Evolutionary conservation across 2,329 filamentous ascomycete species (phyloP).

Genomic region (Diplodia intermedia): DNA sequence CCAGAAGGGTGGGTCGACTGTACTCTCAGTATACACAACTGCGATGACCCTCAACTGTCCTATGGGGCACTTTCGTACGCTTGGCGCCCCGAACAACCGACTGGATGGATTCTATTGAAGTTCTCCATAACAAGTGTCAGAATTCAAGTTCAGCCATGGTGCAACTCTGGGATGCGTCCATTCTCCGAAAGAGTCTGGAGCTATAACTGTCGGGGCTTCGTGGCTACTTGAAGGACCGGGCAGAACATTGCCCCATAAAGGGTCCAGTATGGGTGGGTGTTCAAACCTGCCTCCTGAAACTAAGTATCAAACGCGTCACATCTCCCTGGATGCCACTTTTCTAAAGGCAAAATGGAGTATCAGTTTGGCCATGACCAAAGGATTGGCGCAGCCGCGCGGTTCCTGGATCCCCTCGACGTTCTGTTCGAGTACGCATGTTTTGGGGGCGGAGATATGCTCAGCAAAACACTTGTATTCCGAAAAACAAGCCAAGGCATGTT

Average conservation of each 20-base stretch:
- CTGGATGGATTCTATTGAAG: background rate
- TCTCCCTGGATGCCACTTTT: too few relatives aligned
- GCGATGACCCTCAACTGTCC: background rate
- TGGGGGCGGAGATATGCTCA: background rate
- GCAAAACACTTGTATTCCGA: background rate
- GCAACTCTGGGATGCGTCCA: too few relatives aligned
- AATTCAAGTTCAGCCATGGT: too few relatives aligned
- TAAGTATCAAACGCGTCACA: too few relatives aligned
- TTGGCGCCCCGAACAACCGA: background rate
- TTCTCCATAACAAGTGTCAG: too few relatives aligned
- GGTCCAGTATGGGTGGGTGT: background rate
- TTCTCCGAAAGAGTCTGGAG: too few relatives aligned
- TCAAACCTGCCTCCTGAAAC: too few relatives aligned
- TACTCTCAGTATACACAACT: background rate
- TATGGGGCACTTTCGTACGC: background rate
- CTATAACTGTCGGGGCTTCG: too few relatives aligned
- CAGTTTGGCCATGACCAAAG: background rate
- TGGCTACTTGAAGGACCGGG: too few relatives aligned
- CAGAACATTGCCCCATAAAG: too few relatives aligned
- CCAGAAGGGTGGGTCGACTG: background rate
- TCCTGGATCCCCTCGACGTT: background rate
- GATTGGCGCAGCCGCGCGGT: background rate
- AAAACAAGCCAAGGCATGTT: rapidly evolving
- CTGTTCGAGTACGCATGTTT: background rate
- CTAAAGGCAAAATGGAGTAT: background rate